phyloP scores from a whole-genome alignment of 2,329 filamentous ascomycete genomes.

The Phaeosphaeriaceae sp. region DNA sequence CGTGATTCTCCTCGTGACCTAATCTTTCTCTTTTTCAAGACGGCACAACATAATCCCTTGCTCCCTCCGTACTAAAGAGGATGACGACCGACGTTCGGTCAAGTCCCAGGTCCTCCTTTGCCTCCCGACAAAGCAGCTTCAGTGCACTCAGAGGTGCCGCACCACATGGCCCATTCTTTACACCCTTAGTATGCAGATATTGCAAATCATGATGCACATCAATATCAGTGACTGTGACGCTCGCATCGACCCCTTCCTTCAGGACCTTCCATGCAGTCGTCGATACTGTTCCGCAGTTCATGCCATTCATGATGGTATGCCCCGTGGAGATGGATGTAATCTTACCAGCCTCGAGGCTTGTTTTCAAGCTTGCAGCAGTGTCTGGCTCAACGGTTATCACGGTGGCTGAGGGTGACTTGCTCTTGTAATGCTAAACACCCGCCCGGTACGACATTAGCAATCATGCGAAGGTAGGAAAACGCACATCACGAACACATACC shows the following conservation, averaged over 20 bases:
- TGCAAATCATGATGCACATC: conserved; percentile 67
- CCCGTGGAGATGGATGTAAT: conserved; percentile 61
- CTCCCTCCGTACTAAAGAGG: conserved; percentile 72
- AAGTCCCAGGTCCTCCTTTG: conserved; percentile 46
- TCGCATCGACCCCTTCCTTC: conserved; percentile 64
- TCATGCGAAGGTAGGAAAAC: no score
- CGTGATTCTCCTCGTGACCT: neutral
- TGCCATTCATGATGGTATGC: conserved; percentile 74
- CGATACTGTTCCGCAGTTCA: conserved; percentile 76
- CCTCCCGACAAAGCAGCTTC: conserved; percentile 52
- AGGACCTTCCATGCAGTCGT: conserved; percentile 70
- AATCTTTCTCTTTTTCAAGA: neutral
- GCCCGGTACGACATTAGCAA: no score
- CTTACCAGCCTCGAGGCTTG: conserved; percentile 59
- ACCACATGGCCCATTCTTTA: conserved; percentile 69
- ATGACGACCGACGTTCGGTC: conserved; percentile 64
- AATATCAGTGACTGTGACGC: conserved; percentile 65
- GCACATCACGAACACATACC: neutral
- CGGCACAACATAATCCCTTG: conserved; percentile 28
- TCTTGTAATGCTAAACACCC: conserved; percentile 63
- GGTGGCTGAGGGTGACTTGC: conserved; percentile 34
- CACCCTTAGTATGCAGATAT: conserved; percentile 57
- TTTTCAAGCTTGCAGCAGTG: conserved; percentile 64
- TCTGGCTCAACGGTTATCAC: conserved; percentile 76
- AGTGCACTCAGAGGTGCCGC: conserved; percentile 66